A percentile compares a stretch with the other conserved stretches of the same genome.
These are phyloP conservation scores for Cutaneotrichosporon curvatum DNA, from an alignment of 1,284 basidiomycete genomes.

Conservation along the genomic window DNA sequence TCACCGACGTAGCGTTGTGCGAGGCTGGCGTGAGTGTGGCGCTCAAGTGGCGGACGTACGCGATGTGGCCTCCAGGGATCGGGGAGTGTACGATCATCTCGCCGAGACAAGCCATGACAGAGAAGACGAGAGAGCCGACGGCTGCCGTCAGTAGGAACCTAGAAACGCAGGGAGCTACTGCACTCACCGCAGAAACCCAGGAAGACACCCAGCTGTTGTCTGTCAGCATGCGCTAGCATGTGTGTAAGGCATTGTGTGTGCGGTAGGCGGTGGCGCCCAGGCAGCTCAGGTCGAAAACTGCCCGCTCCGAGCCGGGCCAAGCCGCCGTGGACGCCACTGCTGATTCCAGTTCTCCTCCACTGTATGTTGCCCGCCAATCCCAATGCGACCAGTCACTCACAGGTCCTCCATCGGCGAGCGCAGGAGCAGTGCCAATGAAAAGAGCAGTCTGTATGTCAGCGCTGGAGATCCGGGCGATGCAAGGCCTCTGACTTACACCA, in stretches of 20 bases:
- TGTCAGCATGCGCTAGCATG: background rate
- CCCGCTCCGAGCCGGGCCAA: no score
- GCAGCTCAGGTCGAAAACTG: no score
- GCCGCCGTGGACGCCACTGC: no score
- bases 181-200: slow-evolving; percentile 12
- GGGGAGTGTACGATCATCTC: slow-evolving; percentile 48
- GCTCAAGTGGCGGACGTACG: slow-evolving; percentile 22
- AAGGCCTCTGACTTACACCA: slow-evolving; percentile 3
- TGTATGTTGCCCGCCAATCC: no score
- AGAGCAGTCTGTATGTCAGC: slow-evolving; percentile 11
- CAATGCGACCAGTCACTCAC: no score
- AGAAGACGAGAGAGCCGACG: slow-evolving; percentile 44
- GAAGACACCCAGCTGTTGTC: slow-evolving; percentile 10
- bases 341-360: no score
- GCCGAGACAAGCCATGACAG: slow-evolving; percentile 48
- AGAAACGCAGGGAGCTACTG: background rate
- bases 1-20: slow-evolving; percentile 53
- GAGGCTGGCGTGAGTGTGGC: slow-evolving; percentile 47
- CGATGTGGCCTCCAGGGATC: slow-evolving; percentile 65
- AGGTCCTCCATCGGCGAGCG: slow-evolving; percentile 45
- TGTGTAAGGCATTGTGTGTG: no score
- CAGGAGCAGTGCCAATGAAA: slow-evolving; percentile 14
- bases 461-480: background rate
- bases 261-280: no score
- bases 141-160: slow-evolving; percentile 9